phyloP scores from a whole-genome alignment of 2,329 filamentous ascomycete species.

The Colletotrichum sojae region DNA sequence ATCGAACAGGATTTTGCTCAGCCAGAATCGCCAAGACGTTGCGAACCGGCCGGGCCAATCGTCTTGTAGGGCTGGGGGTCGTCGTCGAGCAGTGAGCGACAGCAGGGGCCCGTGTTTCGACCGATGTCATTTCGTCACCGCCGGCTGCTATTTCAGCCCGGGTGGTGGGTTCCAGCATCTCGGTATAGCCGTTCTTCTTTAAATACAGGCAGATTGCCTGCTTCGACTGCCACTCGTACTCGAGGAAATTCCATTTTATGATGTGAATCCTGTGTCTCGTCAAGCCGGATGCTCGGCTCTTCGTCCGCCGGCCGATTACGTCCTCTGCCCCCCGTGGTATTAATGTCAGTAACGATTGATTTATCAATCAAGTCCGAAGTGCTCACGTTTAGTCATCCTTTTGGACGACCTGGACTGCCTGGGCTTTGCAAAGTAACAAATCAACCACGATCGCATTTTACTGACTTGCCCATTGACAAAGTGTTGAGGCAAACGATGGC shows the following conservation, averaged over 20 bases:
- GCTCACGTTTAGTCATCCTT: too few species aligned
- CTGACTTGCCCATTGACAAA: too few species aligned
- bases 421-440: too few species aligned
- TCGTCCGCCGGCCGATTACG: neutral
- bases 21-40: slow-evolving; percentile 18
- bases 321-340: too few species aligned
- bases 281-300: neutral
- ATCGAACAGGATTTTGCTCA: slow-evolving; percentile 1
- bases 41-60: slow-evolving; percentile 12
- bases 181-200: slow-evolving; percentile 24
- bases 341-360: too few species aligned
- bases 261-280: slow-evolving; percentile 8
- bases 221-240: neutral
- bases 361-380: too few species aligned
- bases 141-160: slow-evolving; percentile 17
- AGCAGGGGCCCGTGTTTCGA: slow-evolving; percentile 9
- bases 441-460: too few species aligned
- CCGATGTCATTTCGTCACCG: slow-evolving; percentile 27
- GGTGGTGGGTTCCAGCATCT: slow-evolving; percentile 19
- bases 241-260: slow-evolving; percentile 3
- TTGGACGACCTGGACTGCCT: too few species aligned
- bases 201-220: neutral
- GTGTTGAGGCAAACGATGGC: too few species aligned
- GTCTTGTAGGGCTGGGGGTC: slow-evolving; percentile 11
- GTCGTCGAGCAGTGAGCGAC: neutral